Percentiles rank a stretch among this genome's conserved stretches.
Evolutionary conservation across 75 land plant genomes (phyloP).

Genomic region (Sequoia sempervirens): DNA sequence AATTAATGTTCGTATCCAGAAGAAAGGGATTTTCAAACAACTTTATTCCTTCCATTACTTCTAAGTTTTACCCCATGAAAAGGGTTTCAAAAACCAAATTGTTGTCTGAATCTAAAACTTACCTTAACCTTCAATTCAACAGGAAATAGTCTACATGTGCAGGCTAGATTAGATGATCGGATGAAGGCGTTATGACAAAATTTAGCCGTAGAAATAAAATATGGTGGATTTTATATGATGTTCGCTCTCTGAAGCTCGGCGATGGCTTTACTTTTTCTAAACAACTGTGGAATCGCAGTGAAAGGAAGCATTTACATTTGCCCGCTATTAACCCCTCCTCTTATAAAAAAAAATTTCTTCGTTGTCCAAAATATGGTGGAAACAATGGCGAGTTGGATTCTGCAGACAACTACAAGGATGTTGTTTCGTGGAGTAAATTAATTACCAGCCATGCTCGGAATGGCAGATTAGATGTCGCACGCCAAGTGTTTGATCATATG

Average conservation of each 20-base stretch:
- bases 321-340: background rate
- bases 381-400: background rate
- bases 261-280: background rate
- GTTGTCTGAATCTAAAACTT: no score
- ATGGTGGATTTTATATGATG: background rate
- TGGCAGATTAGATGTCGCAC: background rate
- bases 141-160: background rate
- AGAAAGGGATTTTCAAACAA: no score
- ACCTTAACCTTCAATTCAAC: no score
- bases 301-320: background rate
- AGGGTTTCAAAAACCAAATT: no score
- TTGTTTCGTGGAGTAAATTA: slow-evolving; percentile 1
- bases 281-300: background rate
- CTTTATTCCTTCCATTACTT: no score
- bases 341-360: background rate
- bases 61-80: no score
- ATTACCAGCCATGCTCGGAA: slow-evolving; percentile 2
- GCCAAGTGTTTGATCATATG: slow-evolving; percentile 6
- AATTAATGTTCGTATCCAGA: no score
- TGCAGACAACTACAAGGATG: background rate
- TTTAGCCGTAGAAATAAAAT: background rate
- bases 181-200: background rate
- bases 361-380: background rate
- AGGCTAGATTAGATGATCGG: background rate
- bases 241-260: background rate